Percentiles rank a stretch among this genome's conserved stretches.
phyloP scores from a whole-genome alignment of 345 rosid species.

The Citropsis articulata region DNA sequence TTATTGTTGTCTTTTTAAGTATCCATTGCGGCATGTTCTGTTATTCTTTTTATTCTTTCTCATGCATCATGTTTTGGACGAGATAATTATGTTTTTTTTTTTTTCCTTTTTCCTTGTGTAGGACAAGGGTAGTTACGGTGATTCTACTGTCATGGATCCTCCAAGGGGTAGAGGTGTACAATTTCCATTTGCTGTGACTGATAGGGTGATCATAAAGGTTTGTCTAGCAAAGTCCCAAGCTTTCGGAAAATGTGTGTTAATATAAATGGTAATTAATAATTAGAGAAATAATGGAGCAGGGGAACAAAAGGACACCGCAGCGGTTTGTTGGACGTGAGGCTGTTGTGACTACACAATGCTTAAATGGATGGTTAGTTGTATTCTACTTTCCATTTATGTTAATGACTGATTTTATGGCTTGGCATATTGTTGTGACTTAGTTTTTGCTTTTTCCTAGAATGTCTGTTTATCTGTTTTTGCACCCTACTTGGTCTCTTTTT shows the following conservation, averaged over 20 bases:
- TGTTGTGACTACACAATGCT: constrained; percentile 86
- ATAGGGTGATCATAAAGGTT: constrained; percentile 89
- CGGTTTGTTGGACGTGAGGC: constrained; percentile 96
- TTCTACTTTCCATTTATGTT: not conserved
- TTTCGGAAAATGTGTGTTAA: constrained; percentile 2
- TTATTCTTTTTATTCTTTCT: not conserved
- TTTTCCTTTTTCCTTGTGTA: constrained; percentile 11
- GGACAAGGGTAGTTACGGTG: constrained; percentile 71
- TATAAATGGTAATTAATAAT: constrained; percentile 16
- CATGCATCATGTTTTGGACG: not conserved
- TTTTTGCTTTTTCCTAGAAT: not conserved
- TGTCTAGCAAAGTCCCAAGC: constrained; percentile 2
- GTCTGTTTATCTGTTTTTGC: not conserved
- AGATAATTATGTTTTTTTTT: not conserved
- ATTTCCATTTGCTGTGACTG: constrained; percentile 87
- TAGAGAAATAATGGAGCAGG: constrained; percentile 42
- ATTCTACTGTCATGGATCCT: constrained; percentile 37
- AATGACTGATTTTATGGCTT: not conserved
- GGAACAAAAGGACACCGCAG: constrained; percentile 92
- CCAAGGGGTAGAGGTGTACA: constrained; percentile 73
- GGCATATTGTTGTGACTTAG: not conserved
- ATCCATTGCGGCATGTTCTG: not conserved
- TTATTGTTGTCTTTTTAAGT: not conserved
- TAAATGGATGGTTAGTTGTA: constrained; percentile 83
- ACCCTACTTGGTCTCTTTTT: not conserved